Evolutionary conservation across 1,284 basidiomycete species (phyloP).

Genomic region (Sphaerobolus stellatus): DNA sequence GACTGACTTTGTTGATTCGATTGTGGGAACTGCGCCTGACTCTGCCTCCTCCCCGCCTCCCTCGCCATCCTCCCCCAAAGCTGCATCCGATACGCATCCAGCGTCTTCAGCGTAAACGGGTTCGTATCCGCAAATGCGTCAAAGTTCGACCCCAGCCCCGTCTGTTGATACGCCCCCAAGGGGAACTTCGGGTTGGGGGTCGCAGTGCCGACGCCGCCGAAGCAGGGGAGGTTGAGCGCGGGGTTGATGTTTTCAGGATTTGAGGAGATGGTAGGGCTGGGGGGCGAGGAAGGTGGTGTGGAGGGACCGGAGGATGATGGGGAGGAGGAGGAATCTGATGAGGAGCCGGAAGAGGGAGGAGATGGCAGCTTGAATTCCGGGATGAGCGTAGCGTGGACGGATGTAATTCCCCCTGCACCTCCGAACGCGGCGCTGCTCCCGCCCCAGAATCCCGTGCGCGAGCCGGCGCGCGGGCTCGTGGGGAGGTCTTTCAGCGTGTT

Average conservation of each 20-base stretch:
- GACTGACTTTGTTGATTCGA: conserved; percentile 12
- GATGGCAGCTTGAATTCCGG: no score
- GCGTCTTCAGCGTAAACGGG: conserved; percentile 77
- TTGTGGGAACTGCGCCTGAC: conserved; percentile 32
- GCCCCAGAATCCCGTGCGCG: conserved; percentile 67
- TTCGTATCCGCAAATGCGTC: conserved; percentile 74
- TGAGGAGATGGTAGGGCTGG: conserved; percentile 23
- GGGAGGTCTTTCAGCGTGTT: conserved; percentile 86
- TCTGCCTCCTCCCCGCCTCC: conserved; percentile 27
- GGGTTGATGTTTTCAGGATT: conserved; percentile 82
- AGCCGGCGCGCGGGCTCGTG: conserved; percentile 53
- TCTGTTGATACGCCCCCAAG: conserved; percentile 14
- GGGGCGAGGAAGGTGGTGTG: no score
- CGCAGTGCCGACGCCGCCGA: conserved; percentile 13
- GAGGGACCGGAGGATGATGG: no score
- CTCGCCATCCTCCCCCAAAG: conserved; percentile 81
- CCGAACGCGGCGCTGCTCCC: conserved; percentile 43
- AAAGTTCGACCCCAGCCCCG: conserved; percentile 35
- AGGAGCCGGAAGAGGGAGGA: no score
- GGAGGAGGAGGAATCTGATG: no score
- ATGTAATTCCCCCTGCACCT: conserved; percentile 66
- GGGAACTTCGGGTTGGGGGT: conserved; percentile 13
- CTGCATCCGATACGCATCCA: conserved; percentile 85
- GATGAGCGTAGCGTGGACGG: conserved; percentile 82
- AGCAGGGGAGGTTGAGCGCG: conserved; percentile 47